Evolutionary conservation across 148 eudicot genomes (phyloP), one percentile per base, ranked within the genome.

Genomic region (Beta vulgaris): DNA sequence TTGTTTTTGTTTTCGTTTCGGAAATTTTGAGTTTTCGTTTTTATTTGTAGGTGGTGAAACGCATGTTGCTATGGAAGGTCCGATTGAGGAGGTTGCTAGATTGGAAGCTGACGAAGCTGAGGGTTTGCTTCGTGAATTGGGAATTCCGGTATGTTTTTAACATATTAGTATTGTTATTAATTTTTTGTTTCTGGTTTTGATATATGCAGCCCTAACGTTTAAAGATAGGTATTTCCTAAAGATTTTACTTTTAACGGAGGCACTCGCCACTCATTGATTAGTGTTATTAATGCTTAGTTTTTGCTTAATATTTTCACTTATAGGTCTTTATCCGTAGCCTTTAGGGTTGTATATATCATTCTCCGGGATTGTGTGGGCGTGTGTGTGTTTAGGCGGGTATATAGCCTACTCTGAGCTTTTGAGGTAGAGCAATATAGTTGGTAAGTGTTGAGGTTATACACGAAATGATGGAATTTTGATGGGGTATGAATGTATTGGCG

Each of bases 61-160:
- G 59, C 81, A 84, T 76, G 82, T 79, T 44, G 79, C 80, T 16
- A 64, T 84, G 32, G 77, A 86, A n/a, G 91, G 97, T 70, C 94
- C 95, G 11, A 93, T 93, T 79, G 93, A 93, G 87, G 92, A 91
- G 79, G 86, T 93, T 61, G 98, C 97, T 13, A 87, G 77, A 75
- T 74, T 86, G 77, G 89, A 93, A 90, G 87, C 97, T 71, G 86
- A 81, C 74, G 83, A 83, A 61, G 98, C 98, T 44, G 90, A 88
- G 79, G 57, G 81, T 49, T 87, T 93, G 88, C 97, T 93, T 58
- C 77, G 78, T 36, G 82, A 91, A 39, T 78, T 93, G 79, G 93
- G 92, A 42, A 90, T 93, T 73, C 79, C 77, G 89, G 97, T 90
- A 25, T 49, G 16, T 48, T n/a, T 19, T 69, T 36, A n/a, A 15